These are phyloP conservation scores for Craterostigma plantagineum DNA, from an alignment of 257 asterid genomes.

Conservation along the genomic window DNA sequence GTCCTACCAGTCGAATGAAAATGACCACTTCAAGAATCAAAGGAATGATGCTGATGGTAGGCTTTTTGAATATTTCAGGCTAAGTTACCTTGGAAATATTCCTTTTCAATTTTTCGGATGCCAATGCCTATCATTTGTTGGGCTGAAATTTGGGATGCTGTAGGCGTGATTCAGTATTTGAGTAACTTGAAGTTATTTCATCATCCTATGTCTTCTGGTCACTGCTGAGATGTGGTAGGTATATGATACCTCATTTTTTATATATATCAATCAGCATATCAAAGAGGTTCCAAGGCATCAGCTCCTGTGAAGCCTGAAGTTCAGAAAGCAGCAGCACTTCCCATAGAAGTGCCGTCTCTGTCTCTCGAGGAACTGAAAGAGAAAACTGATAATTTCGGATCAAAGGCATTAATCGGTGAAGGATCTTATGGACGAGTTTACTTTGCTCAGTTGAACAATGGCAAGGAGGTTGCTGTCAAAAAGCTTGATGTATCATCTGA, in stretches of 20 bases:
- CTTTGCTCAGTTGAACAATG: slow-evolving; percentile 45
- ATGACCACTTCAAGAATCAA: slow-evolving; percentile 60
- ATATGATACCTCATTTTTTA: slow-evolving; percentile 3
- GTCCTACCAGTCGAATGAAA: slow-evolving; percentile 39
- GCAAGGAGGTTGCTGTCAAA: slow-evolving; percentile 81
- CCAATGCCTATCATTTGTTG: too few species aligned
- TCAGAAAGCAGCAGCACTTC: slow-evolving; percentile 45
- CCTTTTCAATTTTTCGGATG: too few species aligned
- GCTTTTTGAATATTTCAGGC: slow-evolving; percentile 3
- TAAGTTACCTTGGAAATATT: too few species aligned
- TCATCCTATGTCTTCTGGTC: too few species aligned
- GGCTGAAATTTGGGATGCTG: too few species aligned
- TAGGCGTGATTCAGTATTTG: too few species aligned
- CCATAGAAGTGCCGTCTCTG: slow-evolving; percentile 66
- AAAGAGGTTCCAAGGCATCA: slow-evolving; percentile 39
- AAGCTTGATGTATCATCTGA: slow-evolving; percentile 90
- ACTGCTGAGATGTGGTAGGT: too few species aligned
- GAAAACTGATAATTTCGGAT: slow-evolving; percentile 72
- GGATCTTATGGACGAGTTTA: slow-evolving; percentile 92
- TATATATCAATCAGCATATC: slow-evolving; percentile 27
- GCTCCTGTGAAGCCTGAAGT: slow-evolving; percentile 54
- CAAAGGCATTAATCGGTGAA: slow-evolving; percentile 76
- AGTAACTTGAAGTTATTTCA: too few species aligned
- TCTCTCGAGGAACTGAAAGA: slow-evolving; percentile 71
- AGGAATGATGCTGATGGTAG: slow-evolving; percentile 42